Percentiles rank a stretch among this genome's conserved stretches.
Evolutionary conservation across 345 rosid species (phyloP).

Genomic region (Turnera subulata): DNA sequence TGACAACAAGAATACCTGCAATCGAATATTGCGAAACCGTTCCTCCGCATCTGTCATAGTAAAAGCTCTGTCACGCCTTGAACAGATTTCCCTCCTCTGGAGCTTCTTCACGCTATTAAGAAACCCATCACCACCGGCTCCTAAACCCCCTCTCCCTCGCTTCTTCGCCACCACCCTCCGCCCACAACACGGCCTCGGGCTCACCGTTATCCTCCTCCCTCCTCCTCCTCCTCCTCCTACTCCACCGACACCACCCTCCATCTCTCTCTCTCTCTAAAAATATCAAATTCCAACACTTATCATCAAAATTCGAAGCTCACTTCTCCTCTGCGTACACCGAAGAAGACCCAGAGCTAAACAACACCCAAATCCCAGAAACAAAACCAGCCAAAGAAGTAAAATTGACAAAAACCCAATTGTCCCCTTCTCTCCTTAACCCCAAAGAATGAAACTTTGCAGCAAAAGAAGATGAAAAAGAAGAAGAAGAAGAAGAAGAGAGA

Average conservation of each 20-base stretch:
- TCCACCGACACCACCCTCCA: too few species aligned
- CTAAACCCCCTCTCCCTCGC: conserved; percentile 40
- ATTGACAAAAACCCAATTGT: too few species aligned
- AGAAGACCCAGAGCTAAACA: too few species aligned
- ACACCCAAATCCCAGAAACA: too few species aligned
- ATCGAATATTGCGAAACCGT: conserved; percentile 65
- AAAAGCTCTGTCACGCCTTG: conserved; percentile 57
- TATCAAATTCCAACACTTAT: not conserved
- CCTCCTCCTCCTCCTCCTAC: conserved; percentile 20
- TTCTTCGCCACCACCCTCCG: conserved; percentile 56
- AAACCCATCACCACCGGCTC: conserved; percentile 47
- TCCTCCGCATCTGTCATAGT: conserved; percentile 59
- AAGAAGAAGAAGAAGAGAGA: too few species aligned
- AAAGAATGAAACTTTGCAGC: too few species aligned
- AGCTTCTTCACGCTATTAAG: conserved; percentile 70
- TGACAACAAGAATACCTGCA: conserved; percentile 35
- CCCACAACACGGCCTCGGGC: conserved; percentile 59
- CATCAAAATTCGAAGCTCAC: too few species aligned
- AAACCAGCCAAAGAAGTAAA: too few species aligned
- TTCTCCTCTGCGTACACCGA: too few species aligned
- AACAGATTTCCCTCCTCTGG: conserved; percentile 67
- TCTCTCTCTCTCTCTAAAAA: not conserved
- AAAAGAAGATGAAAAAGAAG: too few species aligned
- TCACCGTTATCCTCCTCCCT: conserved; percentile 49
- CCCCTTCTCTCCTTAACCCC: too few species aligned